These are phyloP conservation scores for Akanthomyces muscarius DNA, from an alignment of 2,329 filamentous ascomycete genomes.

Conservation along the genomic window DNA sequence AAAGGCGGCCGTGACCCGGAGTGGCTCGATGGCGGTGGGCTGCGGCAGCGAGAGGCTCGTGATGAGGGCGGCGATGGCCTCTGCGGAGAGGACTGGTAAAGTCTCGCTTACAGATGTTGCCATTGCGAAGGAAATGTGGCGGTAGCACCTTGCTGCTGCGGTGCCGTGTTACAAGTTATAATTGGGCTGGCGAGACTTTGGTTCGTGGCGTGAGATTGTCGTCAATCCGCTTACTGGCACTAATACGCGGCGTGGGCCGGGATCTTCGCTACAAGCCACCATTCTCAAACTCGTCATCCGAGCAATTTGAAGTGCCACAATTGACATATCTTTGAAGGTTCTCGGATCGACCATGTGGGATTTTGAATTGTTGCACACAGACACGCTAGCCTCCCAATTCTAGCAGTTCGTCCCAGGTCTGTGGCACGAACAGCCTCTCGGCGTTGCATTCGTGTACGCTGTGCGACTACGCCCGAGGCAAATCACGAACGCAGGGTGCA, in stretches of 20 bases:
- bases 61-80: slow-evolving; percentile 21
- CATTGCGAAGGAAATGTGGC: neutral
- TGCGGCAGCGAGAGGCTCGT: slow-evolving; percentile 20
- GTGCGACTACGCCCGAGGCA: neutral
- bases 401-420: neutral
- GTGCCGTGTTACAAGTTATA: neutral
- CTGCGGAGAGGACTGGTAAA: slow-evolving; percentile 27
- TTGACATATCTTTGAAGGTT: neutral
- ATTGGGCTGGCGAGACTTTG: neutral
- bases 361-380: neutral
- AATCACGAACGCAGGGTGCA: neutral
- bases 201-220: neutral
- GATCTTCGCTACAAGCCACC: neutral
- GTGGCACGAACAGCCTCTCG: neutral
- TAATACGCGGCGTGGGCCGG: neutral
- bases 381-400: neutral
- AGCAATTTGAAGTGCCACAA: neutral
- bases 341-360: neutral
- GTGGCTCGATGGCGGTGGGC: slow-evolving; percentile 19
- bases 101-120: neutral
- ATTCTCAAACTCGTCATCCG: neutral
- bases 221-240: neutral
- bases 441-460: neutral
- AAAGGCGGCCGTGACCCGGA: slow-evolving; percentile 23
- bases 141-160: neutral